phyloP scores from a whole-genome alignment of 805 yeast genomes.

The Gaillardinia entomophila region DNA sequence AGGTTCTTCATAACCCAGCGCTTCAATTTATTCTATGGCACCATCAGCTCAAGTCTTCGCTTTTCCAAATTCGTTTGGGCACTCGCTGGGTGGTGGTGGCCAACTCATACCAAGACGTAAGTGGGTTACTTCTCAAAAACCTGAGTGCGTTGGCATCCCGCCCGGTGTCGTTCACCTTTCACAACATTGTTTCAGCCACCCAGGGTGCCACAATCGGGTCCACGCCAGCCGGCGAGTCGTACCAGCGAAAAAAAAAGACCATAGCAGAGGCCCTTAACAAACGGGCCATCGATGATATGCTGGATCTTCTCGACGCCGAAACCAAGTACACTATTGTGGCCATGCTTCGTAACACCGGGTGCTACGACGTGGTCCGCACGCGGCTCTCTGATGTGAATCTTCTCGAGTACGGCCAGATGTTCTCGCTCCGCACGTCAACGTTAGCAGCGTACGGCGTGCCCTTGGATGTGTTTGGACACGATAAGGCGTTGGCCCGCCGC shows the following conservation, averaged over 20 bases:
- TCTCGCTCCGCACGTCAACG: constrained; percentile 46
- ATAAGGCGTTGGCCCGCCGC: constrained; percentile 38
- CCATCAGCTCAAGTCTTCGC: no score
- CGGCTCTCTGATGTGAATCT: constrained; percentile 30
- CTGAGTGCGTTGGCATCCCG: constrained; percentile 57
- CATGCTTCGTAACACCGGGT: constrained; percentile 5
- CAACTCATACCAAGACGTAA: constrained; percentile 54
- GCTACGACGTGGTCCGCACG: constrained; percentile 4
- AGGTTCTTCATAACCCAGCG: constrained; percentile 29
- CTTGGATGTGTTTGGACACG: constrained; percentile 36
- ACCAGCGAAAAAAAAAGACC: constrained; percentile 41
- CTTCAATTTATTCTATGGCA: no score
- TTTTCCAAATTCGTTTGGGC: constrained; percentile 67
- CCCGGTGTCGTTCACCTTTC: constrained; percentile 64
- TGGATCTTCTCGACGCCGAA: constrained; percentile 33
- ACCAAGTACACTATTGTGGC: constrained; percentile 18
- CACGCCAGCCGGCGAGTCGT: constrained; percentile 51
- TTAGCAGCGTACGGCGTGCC: constrained; percentile 47
- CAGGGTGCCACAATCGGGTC: constrained; percentile 63
- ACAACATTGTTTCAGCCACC: constrained; percentile 48
- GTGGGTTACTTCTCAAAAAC: constrained; percentile 44
- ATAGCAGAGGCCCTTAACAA: constrained; percentile 41
- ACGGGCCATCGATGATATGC: constrained; percentile 23
- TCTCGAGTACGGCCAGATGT: constrained; percentile 40
- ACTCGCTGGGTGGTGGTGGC: constrained; percentile 53